A percentile compares a stretch with the other conserved stretches of the same genome.
Conservation (phyloP, 2,329 filamentous ascomycete species). For the Epichloe hybrida region DNA sequence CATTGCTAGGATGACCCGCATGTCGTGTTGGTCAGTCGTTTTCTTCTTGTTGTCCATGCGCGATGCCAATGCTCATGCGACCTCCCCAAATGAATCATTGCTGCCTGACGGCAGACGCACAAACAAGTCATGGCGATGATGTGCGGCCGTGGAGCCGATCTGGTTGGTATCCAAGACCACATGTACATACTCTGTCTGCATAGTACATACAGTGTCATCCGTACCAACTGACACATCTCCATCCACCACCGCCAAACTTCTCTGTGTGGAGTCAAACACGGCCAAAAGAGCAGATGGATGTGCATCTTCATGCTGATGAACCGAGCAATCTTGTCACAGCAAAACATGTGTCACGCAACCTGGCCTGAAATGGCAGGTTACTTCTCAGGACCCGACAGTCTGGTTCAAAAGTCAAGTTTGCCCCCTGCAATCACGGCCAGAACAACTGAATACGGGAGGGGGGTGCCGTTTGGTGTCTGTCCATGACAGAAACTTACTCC, state of each 20-base stretch:
- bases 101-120: background rate
- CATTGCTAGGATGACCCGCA: background rate
- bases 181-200: too few relatives aligned
- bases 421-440: background rate
- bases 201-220: too few relatives aligned
- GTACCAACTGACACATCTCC: too few relatives aligned
- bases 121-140: background rate
- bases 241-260: too few relatives aligned
- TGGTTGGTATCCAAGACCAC: too few relatives aligned
- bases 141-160: background rate
- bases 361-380: constrained; percentile 4
- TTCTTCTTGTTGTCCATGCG: background rate
- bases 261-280: background rate
- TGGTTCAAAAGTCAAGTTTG: constrained; percentile 4
- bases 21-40: background rate
- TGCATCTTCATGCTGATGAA: background rate
- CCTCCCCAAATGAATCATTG: too few relatives aligned
- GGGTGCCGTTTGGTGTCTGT: background rate
- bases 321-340: background rate
- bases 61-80: too few relatives aligned
- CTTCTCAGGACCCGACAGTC: constrained; percentile 5
- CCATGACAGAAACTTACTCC: background rate
- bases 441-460: background rate
- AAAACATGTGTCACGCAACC: background rate
- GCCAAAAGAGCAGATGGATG: background rate